These are phyloP conservation scores for Claviceps pusilla DNA, from an alignment of 2,329 filamentous ascomycete species.

Conservation along the genomic window DNA sequence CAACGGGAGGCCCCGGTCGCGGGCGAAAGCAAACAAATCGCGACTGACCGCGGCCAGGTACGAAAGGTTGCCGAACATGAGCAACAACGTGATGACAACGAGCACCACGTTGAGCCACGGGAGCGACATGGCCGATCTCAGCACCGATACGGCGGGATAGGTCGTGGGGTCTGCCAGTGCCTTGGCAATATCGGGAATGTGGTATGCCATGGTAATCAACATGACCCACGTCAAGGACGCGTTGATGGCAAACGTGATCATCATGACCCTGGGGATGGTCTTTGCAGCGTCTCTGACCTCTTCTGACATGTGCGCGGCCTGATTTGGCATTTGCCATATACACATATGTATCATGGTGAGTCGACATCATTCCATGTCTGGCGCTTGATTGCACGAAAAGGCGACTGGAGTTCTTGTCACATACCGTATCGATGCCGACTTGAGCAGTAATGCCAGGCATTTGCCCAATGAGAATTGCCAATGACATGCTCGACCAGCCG, in stretches of 20 bases:
- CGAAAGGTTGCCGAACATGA: slow-evolving; percentile 5
- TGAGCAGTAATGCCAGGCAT: slow-evolving; percentile 5
- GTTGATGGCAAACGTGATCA: slow-evolving; percentile 3
- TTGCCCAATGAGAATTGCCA: slow-evolving; percentile 9
- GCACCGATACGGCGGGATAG: slow-evolving; percentile 5
- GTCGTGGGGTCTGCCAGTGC: slow-evolving; percentile 3
- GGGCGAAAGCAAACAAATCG: slow-evolving; percentile 4
- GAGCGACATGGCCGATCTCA: slow-evolving; percentile 4
- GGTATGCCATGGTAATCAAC: slow-evolving; percentile 3
- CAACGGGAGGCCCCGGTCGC: slow-evolving; percentile 4
- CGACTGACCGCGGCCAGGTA: slow-evolving; percentile 4
- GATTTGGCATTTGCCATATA: background rate
- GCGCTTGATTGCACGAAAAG: background rate
- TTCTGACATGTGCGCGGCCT: slow-evolving; percentile 7
- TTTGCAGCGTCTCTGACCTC: slow-evolving; percentile 7
- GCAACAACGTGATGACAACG: slow-evolving; percentile 2
- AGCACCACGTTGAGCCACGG: slow-evolving; percentile 4
- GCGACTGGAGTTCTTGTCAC: background rate
- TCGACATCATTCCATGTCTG: background rate
- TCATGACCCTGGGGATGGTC: slow-evolving; percentile 6
- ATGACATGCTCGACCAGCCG: slow-evolving; percentile 5
- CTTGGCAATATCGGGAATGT: slow-evolving; percentile 4
- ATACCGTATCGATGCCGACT: slow-evolving; percentile 7
- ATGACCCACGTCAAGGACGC: background rate
- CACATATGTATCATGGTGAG: background rate